These are phyloP conservation scores for Candida rishiriensis DNA, from an alignment of 805 yeast species.

Conservation along the genomic window DNA sequence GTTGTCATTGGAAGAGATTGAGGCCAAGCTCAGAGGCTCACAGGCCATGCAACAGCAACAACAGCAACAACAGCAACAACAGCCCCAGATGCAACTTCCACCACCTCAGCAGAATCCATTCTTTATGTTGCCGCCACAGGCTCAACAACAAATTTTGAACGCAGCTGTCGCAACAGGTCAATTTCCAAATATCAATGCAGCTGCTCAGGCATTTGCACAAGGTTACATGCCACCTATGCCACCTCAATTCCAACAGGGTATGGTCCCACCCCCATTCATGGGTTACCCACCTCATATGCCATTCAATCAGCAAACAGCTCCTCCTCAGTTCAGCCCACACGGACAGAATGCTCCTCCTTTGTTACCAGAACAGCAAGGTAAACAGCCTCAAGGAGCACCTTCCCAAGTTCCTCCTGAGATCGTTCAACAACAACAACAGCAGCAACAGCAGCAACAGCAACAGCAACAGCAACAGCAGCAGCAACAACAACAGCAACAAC, in stretches of 20 bases:
- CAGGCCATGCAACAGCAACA: conserved; percentile 27
- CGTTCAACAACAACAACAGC: conserved; percentile 13
- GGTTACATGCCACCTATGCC: conserved; percentile 21
- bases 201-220: conserved; percentile 30
- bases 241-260: conserved; percentile 21
- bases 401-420: conserved; percentile 2
- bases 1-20: conserved; percentile 77
- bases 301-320: conserved; percentile 6
- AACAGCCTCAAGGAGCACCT: conserved; percentile 20
- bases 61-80: conserved; percentile 22
- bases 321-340: conserved; percentile 17
- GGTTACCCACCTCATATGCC: conserved; percentile 16
- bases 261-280: conserved; percentile 21
- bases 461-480: conserved; percentile 14
- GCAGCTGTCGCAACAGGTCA: conserved; percentile 31
- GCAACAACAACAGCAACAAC: conserved; percentile 18
- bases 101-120: conserved; percentile 17
- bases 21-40: conserved; percentile 62
- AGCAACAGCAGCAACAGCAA: conserved; percentile 9
- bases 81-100: conserved; percentile 16
- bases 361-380: conserved; percentile 11
- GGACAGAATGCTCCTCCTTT: conserved; percentile 12
- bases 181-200: conserved; percentile 28
- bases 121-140: conserved; percentile 29
- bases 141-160: conserved; percentile 27